Evolutionary conservation across 2,329 filamentous ascomycete genomes (phyloP).

Genomic region (Fusarium praegraminearum): DNA sequence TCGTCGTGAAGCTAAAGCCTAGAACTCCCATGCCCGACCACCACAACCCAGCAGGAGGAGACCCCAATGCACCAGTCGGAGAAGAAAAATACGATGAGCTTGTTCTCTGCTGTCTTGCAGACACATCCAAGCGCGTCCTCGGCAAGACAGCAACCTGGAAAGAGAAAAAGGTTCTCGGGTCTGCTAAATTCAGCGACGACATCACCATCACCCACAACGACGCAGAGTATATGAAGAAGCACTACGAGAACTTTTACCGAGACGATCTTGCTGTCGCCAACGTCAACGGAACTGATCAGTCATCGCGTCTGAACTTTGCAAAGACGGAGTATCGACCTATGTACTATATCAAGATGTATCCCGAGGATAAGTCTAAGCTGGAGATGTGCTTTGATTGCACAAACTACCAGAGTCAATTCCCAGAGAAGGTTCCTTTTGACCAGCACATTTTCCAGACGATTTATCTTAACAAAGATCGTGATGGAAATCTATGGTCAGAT

Average conservation of each 20-base stretch:
- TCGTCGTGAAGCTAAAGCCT: constrained; percentile 24
- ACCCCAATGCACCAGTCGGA: constrained; percentile 17
- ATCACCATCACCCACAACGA: constrained; percentile 35
- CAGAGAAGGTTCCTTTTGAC: constrained; percentile 31
- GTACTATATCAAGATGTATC: constrained; percentile 41
- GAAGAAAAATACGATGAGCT: constrained; percentile 31
- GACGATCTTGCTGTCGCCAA: constrained; percentile 29
- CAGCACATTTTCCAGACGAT: constrained; percentile 62
- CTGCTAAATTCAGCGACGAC: constrained; percentile 33
- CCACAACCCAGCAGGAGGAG: constrained; percentile 28
- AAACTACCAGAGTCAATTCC: constrained; percentile 37
- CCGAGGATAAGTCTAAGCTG: constrained; percentile 30
- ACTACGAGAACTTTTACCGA: constrained; percentile 34
- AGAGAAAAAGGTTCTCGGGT: constrained; percentile 29
- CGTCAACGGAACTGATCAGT: constrained; percentile 22
- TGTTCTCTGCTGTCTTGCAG: constrained; percentile 32
- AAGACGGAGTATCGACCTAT: constrained; percentile 34
- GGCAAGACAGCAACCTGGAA: constrained; percentile 32
- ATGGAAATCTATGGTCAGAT: constrained; percentile 29
- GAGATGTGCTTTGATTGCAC: constrained; percentile 39
- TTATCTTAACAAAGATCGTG: constrained; percentile 60
- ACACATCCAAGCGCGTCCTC: constrained; percentile 27
- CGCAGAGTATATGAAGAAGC: constrained; percentile 33
- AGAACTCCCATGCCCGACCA: constrained; percentile 25
- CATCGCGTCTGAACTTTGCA: constrained; percentile 23